Conservation (phyloP, 2,329 filamentous ascomycete species). For the Helotiales sp. region DNA sequence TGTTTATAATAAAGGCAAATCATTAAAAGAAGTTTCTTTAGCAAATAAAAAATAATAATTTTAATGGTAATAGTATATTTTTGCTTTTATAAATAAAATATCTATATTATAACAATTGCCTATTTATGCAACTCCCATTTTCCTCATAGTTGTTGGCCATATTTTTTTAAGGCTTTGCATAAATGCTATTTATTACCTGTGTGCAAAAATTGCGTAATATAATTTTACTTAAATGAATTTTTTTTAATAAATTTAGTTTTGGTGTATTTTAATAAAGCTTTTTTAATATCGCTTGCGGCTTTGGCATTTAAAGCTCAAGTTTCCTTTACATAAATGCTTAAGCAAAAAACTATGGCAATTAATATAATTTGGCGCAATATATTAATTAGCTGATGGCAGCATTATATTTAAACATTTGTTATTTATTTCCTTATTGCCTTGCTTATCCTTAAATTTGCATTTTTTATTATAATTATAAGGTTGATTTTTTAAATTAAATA, state of each 20-base stretch:
- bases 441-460: slow-evolving; percentile 24
- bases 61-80: background rate
- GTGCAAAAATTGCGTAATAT: slow-evolving; percentile 79
- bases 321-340: slow-evolving; percentile 22
- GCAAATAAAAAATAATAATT: slow-evolving; percentile 73
- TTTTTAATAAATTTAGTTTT: slow-evolving; percentile 92
- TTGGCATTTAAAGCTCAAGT: slow-evolving; percentile 44
- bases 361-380: slow-evolving; percentile 96
- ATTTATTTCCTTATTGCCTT: slow-evolving; percentile 65
- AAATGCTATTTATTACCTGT: slow-evolving; percentile 88
- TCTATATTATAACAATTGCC: background rate
- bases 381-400: slow-evolving; percentile 89
- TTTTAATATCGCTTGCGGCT: slow-evolving; percentile 68
- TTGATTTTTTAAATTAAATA: slow-evolving; percentile 28
- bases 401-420: slow-evolving; percentile 71
- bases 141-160: slow-evolving; percentile 73
- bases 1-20: slow-evolving; percentile 77
- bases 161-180: slow-evolving; percentile 81
- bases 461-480: slow-evolving; percentile 28
- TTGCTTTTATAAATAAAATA: background rate
- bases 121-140: background rate
- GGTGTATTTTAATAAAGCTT: slow-evolving; percentile 94
- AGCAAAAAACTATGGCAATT: slow-evolving; percentile 76
- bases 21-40: slow-evolving; percentile 37
- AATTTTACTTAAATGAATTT: slow-evolving; percentile 82